These are phyloP conservation scores for Globisporangium cylindrosporum DNA, from an alignment of 352 stramenopile genomes.

Conservation along the genomic window DNA sequence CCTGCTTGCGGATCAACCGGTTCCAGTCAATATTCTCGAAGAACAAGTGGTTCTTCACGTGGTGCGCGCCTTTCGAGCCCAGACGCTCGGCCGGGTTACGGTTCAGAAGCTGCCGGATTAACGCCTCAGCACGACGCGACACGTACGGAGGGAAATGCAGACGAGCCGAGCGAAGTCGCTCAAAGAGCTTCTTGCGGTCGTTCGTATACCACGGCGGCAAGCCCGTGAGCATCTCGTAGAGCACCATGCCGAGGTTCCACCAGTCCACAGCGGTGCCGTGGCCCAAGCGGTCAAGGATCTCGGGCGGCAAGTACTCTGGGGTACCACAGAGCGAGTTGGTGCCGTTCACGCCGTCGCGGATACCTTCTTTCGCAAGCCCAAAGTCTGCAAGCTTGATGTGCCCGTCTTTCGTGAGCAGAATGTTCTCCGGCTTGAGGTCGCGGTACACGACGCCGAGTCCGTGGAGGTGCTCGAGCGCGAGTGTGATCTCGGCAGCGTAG, in stretches of 20 bases:
- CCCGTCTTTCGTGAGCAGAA: conserved; percentile 70
- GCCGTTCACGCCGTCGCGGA: conserved; percentile 56
- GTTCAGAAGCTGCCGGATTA: conserved; percentile 83
- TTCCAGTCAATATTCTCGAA: conserved; percentile 80
- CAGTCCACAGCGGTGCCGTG: conserved; percentile 93
- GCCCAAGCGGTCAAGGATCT: conserved; percentile 75
- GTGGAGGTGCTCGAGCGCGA: conserved; percentile 85
- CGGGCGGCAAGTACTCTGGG: conserved; percentile 85
- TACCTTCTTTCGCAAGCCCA: conserved; percentile 79
- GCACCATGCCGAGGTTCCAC: conserved; percentile 88
- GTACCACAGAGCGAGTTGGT: conserved; percentile 86
- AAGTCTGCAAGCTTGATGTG: conserved; percentile 91
- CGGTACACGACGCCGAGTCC: conserved; percentile 80
- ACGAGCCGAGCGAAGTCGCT: conserved; percentile 70
- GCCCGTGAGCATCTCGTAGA: conserved; percentile 84
- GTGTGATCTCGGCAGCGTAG: conserved; percentile 85
- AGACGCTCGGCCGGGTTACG: conserved; percentile 69
- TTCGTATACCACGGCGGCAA: conserved; percentile 88
- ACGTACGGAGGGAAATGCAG: conserved; percentile 86
- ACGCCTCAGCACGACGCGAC: conserved; percentile 60
- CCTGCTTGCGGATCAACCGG: conserved; percentile 52
- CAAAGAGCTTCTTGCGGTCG: conserved; percentile 87
- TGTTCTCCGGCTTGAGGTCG: conserved; percentile 77
- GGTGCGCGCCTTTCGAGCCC: conserved; percentile 58
- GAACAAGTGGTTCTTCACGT: conserved; percentile 76